Percentiles rank a stretch among this genome's conserved stretches.
These are phyloP conservation scores for Neurospora sublineolata DNA, from an alignment of 495 filamentous ascomycete genomes.

Conservation along the genomic window DNA sequence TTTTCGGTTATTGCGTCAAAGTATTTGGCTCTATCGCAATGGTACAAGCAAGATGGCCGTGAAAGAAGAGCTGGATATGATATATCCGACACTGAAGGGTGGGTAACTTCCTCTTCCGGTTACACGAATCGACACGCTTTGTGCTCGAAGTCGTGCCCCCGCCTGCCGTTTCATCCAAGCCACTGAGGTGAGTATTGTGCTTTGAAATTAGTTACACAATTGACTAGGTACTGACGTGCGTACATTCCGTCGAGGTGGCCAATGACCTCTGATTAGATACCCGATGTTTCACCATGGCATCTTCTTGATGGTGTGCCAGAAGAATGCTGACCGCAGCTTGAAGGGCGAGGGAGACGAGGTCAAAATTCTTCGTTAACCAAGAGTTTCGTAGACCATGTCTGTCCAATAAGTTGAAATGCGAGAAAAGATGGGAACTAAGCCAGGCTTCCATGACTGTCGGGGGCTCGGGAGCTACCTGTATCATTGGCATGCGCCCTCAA, in stretches of 20 bases:
- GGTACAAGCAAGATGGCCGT: not conserved
- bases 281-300: not conserved
- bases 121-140: not conserved
- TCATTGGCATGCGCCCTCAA: not conserved
- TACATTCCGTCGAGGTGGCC: not conserved
- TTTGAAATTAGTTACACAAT: not conserved
- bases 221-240: not conserved
- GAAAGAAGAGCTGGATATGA: not conserved
- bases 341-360: not conserved
- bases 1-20: slow-evolving; percentile 3
- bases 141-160: not conserved
- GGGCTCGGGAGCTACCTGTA: not conserved
- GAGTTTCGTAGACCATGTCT: not conserved
- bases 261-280: not conserved
- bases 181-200: not conserved
- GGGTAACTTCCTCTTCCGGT: not conserved
- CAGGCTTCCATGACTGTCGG: not conserved
- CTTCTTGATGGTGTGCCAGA: not conserved
- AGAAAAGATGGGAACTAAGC: not conserved
- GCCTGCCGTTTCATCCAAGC: not conserved
- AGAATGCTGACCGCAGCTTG: not conserved
- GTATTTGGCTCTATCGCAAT: not conserved
- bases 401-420: not conserved
- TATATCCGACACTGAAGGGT: not conserved
- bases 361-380: not conserved